A percentile compares a stretch with the other conserved stretches of the same genome.
Conservation (phyloP, 768 basidiomycete species). For the Punctularia strigosozonata region DNA sequence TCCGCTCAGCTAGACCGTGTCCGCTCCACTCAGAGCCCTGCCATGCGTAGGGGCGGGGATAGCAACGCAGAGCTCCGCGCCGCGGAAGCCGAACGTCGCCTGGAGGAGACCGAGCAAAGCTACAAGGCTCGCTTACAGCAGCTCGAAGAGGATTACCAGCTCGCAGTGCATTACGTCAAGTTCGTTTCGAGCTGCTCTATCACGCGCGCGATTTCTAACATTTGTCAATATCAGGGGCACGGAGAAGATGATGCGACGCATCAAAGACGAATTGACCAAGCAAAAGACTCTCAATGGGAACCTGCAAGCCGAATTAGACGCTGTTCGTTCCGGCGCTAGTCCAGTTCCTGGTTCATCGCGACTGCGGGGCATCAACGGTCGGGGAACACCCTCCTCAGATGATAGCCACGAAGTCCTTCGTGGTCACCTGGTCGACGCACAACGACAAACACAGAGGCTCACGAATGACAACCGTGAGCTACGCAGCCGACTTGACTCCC, state of each 20-base stretch:
- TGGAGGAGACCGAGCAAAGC: constrained; percentile 66
- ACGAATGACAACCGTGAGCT: constrained; percentile 69
- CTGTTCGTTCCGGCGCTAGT: constrained; percentile 42
- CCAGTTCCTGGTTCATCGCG: constrained; percentile 41
- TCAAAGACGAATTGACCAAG: constrained; percentile 91
- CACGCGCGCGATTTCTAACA: constrained; percentile 8
- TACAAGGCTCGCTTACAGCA: constrained; percentile 77
- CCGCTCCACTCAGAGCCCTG: constrained; percentile 46
- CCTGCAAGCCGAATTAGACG: constrained; percentile 79
- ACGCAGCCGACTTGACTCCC: constrained; percentile 53
- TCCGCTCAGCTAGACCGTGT: constrained; percentile 56
- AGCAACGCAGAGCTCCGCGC: constrained; percentile 35
- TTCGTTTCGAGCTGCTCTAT: constrained; percentile 25
- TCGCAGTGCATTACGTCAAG: constrained; percentile 97
- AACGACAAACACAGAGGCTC: constrained; percentile 64
- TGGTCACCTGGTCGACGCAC: constrained; percentile 62
- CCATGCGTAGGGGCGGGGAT: constrained; percentile 20
- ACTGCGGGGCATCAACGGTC: constrained; percentile 54
- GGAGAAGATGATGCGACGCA: constrained; percentile 93
- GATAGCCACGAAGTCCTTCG: constrained; percentile 57
- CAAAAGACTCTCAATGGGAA: constrained; percentile 73
- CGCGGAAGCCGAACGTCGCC: constrained; percentile 62
- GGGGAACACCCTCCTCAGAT: constrained; percentile 67
- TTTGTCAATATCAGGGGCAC: constrained; percentile 55
- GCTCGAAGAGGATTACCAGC: constrained; percentile 91